Evolutionary conservation across 2,329 filamentous ascomycete genomes (phyloP), one percentile per base, ranked within the genome.

Genomic region (Drechmeria coniospora): DNA sequence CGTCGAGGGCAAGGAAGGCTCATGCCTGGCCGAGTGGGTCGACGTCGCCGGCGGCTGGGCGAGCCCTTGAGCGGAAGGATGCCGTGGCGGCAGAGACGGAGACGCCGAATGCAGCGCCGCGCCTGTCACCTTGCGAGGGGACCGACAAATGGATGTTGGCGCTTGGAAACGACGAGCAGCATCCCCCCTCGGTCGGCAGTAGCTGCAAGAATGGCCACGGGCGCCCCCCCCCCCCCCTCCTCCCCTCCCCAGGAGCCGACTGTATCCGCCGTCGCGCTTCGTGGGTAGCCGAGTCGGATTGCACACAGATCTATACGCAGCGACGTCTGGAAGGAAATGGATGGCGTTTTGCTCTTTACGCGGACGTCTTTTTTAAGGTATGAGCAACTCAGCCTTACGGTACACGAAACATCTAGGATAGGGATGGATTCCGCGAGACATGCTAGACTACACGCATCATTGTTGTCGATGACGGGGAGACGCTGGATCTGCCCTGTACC

Each of bases 1-100:
- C 48, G 86, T 98, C 15, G 90, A 98, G 59, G 86, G 84, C 53
- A 98, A 95, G 56, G 81, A 92, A 50, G 90, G 90, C 35, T 93
- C 83, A 41, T 98, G 90, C 57, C 63, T 94, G 31, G 70, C 82
- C 8, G 84, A 98, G 56, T 98, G 90, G 90, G 90, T 98, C 10
- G 83, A 94, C 34, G 84, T 94, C 42, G 87, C 86, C 26, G 90
- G 90, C 42, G 90, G 90, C 33, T 98, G 86, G 83, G 74, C 80
- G 32, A 61, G 58, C 35, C 56, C 59, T 28, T 62, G 48, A 52
- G 31, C 21, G 28, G 23, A 6, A 16, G 3, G 13, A 7, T 10
- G 15, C 11, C 12, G 11, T 8, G 13, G 10, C 17, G 21, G 20
- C 12, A 13, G 10, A 20, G 9, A 23, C 10, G 14, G 14, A 20